Conservation (phyloP, 805 yeast species). For the Myxozyma monticola region DNA sequence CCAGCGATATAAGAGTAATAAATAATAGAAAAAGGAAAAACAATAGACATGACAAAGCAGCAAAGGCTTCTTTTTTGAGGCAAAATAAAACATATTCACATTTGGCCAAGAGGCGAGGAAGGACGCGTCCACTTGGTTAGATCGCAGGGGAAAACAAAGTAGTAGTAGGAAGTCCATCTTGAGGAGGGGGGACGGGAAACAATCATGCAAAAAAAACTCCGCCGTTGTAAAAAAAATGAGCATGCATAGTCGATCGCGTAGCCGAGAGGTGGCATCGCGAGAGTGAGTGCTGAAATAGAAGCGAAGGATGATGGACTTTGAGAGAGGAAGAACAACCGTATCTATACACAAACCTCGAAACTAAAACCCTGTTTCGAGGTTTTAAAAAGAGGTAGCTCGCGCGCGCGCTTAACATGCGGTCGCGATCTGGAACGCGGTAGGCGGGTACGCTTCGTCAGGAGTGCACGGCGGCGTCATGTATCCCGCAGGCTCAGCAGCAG, state of each 20-base stretch:
- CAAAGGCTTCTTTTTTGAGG: not conserved
- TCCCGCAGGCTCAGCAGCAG: not conserved
- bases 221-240: no score
- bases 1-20: not conserved
- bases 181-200: no score
- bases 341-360: no score
- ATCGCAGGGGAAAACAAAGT: not conserved
- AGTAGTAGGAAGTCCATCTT: not conserved
- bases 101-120: not conserved
- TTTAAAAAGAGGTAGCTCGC: not conserved
- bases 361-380: not conserved
- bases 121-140: not conserved
- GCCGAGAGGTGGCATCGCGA: no score
- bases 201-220: no score
- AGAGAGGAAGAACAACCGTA: not conserved
- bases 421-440: not conserved
- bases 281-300: no score
- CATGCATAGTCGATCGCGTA: no score
- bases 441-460: conserved; percentile 20
- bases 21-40: not conserved
- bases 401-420: no score
- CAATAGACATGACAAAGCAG: not conserved
- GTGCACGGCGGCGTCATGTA: conserved; percentile 28
- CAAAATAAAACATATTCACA: not conserved
- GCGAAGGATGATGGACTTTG: no score